phyloP scores from a whole-genome alignment of 2,329 filamentous ascomycete genomes.

The Aspergillus caelatus region DNA sequence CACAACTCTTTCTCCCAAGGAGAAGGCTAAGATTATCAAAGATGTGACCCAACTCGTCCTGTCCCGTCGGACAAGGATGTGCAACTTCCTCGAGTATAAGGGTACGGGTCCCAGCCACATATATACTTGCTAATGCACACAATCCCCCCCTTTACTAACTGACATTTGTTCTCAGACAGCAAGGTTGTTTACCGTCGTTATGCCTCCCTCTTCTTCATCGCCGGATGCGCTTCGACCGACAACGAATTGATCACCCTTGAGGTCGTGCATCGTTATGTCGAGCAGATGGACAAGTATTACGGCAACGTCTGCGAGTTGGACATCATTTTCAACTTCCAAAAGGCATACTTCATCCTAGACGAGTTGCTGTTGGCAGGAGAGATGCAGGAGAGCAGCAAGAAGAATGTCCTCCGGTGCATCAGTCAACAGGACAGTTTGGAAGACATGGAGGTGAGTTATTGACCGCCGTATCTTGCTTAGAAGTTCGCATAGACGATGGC shows the following conservation, averaged over 20 bases:
- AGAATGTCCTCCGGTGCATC: conserved; percentile 95
- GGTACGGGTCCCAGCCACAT: conserved; percentile 54
- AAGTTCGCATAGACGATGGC: neutral
- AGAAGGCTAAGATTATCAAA: conserved; percentile 99
- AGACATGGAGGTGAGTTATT: conserved; percentile 91
- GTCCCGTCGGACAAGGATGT: conserved; percentile 95
- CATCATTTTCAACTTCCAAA: conserved; percentile 99
- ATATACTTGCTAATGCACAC: neutral
- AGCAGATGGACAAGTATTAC: conserved; percentile 99
- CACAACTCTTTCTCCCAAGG: conserved; percentile 92
- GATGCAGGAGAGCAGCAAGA: conserved; percentile 98
- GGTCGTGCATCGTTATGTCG: conserved; percentile 98
- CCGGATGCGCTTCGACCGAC: conserved; percentile 93
- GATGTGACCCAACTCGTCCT: conserved; percentile 98
- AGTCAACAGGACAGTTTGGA: conserved; percentile 96
- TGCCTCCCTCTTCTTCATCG: conserved; percentile 98
- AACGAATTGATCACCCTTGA: conserved; percentile 98
- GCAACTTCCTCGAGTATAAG: conserved; percentile 99
- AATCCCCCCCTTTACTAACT: conserved; percentile 6
- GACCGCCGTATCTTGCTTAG: conserved; percentile 5
- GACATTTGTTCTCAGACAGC: conserved; percentile 65
- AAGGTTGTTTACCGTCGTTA: conserved; percentile 99
- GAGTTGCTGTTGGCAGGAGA: conserved; percentile 94
- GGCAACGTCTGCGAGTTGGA: conserved; percentile 99
- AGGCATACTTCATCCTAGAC: conserved; percentile 98